A percentile compares a stretch with the other conserved stretches of the same genome.
These are phyloP conservation scores for Grigorovia humatica DNA, from an alignment of 805 yeast species.

Conservation along the genomic window DNA sequence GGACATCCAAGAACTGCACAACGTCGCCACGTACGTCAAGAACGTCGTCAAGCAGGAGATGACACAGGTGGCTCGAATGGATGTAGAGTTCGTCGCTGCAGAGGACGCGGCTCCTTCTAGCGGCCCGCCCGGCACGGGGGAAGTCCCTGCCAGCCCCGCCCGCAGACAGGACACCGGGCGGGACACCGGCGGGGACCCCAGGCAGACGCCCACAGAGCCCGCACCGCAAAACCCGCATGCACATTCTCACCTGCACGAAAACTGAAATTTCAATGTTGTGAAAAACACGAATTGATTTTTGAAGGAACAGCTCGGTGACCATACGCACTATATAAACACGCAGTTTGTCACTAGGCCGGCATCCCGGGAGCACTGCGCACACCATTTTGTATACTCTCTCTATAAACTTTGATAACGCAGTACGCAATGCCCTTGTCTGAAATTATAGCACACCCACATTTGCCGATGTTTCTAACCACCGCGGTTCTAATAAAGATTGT, in stretches of 20 bases:
- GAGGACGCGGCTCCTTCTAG: neutral
- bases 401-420: neutral
- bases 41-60: constrained; percentile 30
- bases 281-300: neutral
- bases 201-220: neutral
- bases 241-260: neutral
- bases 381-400: neutral
- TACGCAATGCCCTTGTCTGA: neutral
- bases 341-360: too few species aligned
- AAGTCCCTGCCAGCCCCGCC: too few species aligned
- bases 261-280: neutral
- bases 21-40: constrained; percentile 31
- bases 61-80: constrained; percentile 35
- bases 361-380: neutral
- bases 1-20: constrained; percentile 33
- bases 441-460: constrained; percentile 2
- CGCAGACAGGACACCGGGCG: too few species aligned
- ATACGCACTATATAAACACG: too few species aligned
- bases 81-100: constrained; percentile 33
- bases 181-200: too few species aligned
- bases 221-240: neutral
- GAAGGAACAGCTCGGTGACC: too few species aligned
- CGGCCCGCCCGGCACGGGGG: too few species aligned
- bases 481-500: constrained; percentile 5
- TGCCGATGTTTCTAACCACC: constrained; percentile 3